phyloP scores from a whole-genome alignment of 75 land plant genomes.

The Sequoia sempervirens region DNA sequence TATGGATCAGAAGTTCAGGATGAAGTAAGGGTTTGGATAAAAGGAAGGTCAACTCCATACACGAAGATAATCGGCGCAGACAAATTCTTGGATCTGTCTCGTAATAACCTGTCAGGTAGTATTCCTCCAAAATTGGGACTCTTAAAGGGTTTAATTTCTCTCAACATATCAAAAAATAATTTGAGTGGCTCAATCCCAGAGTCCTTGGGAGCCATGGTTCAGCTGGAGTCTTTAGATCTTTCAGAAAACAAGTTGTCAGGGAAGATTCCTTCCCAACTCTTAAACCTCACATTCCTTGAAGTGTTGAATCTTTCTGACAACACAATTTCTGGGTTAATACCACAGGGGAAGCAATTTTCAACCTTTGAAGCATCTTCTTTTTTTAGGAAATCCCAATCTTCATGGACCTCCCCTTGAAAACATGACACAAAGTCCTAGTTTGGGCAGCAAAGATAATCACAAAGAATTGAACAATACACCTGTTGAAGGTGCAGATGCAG shows the following conservation, averaged over 20 bases:
- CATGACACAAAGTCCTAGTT: neutral
- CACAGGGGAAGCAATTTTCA: slow-evolving; percentile 15
- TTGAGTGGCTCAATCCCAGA: slow-evolving; percentile 15
- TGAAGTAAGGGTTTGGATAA: neutral
- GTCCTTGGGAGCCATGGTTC: neutral
- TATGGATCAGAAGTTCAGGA: neutral
- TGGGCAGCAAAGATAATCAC: neutral
- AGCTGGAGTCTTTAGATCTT: neutral
- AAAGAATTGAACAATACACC: neutral
- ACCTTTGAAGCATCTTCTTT: slow-evolving; percentile 8
- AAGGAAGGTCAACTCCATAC: neutral
- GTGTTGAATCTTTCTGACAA: slow-evolving; percentile 9
- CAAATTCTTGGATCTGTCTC: neutral
- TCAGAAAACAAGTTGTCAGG: neutral
- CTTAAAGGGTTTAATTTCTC: neutral
- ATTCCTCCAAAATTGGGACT: neutral
- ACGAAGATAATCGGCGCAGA: neutral
- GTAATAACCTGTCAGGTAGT: neutral
- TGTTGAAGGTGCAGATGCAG: neutral
- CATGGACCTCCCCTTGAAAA: slow-evolving; percentile 10
- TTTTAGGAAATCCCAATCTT: slow-evolving; percentile 11
- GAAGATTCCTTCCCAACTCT: slow-evolving; percentile 16
- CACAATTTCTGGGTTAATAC: slow-evolving; percentile 13
- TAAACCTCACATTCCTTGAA: slow-evolving; percentile 4
- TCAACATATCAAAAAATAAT: slow-evolving; percentile 4